Evolutionary conservation across 306 rosid genomes (phyloP).

Genomic region (Lathyrus sativus): DNA sequence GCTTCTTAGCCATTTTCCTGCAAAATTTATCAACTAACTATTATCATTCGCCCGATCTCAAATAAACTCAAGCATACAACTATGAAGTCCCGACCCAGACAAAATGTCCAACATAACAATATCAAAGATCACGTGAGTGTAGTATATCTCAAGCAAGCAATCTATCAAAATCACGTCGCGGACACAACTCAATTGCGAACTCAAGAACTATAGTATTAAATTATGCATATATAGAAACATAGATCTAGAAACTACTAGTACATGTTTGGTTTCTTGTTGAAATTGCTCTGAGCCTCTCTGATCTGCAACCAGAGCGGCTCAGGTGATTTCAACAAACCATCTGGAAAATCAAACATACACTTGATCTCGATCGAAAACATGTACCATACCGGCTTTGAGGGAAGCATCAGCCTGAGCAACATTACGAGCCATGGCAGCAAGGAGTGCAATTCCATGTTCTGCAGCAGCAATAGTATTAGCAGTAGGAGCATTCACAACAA

Average conservation of each 20-base stretch:
- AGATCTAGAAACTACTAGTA: neutral
- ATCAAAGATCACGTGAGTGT: neutral
- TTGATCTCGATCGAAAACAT: neutral
- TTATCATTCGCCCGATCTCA: neutral
- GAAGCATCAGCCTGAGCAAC: constrained; percentile 90
- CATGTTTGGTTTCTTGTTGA: too few relatives aligned
- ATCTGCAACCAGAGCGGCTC: too few relatives aligned
- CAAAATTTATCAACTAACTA: neutral
- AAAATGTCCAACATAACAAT: too few relatives aligned
- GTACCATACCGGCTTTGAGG: constrained; percentile 62
- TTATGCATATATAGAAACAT: neutral
- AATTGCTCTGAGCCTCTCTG: too few relatives aligned
- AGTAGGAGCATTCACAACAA: constrained; percentile 85
- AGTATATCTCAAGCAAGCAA: too few relatives aligned
- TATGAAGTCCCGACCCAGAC: too few relatives aligned
- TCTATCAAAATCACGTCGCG: neutral
- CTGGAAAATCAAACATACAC: too few relatives aligned
- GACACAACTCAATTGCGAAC: neutral
- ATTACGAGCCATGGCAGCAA: constrained; percentile 84
- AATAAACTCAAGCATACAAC: too few relatives aligned
- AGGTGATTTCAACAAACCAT: too few relatives aligned
- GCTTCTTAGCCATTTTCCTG: constrained; percentile 87
- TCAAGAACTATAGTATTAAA: neutral
- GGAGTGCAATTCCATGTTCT: constrained; percentile 85
- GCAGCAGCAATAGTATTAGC: constrained; percentile 93